Evolutionary conservation across 176 grass and related monocot species (phyloP), one percentile per base, ranked within the genome.

Genomic region (Oryza glumipatula): DNA sequence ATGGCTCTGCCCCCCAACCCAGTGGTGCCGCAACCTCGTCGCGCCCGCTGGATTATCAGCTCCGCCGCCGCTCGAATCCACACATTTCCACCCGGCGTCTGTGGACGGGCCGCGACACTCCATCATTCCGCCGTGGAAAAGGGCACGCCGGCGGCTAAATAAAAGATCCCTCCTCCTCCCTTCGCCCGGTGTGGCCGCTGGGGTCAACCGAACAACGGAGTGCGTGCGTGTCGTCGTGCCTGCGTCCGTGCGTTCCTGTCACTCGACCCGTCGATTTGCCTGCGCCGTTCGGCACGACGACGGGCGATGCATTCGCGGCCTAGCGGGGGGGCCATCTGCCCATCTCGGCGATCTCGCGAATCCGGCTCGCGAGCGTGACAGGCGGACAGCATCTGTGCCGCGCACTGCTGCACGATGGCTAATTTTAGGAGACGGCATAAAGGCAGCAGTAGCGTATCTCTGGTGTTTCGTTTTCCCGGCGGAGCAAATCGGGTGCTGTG

Each of bases 121-220:
- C 72, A 75, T 88, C 47, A 88, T 88, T 83, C 76, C 63, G 76
- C 64, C 87, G 76, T 73, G 73, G 87, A 88, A 73, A 74, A 56
- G 6, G 5, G 5, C 47, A 15, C 52, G 16, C 16, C 16, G 52
- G 52, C 52, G 52, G 52, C 52, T 56, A 49, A 32, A 32, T 32
- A 32, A 32, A 32, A 32, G 30, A 32, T 32, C 30, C 30, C 30
- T 32, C 12, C 47, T 49, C 13, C 47, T 49, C 47, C 47, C 47
- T 49, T 54, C 51, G 51, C 16, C 16, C 39, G 7, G 39, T 1
- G 39, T 1, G 39, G 39, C 39, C 39, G 39, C 39, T 41, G 39
- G 39, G 39, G 39, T 41, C 39, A 41, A 9, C 39, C 39, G 39
- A 41, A 41, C 39, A 41, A 41, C 39, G 39, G 39, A 41, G 39